These are phyloP conservation scores for Claviceps sp. DNA, from an alignment of 2,329 filamentous ascomycete genomes.

Conservation along the genomic window DNA sequence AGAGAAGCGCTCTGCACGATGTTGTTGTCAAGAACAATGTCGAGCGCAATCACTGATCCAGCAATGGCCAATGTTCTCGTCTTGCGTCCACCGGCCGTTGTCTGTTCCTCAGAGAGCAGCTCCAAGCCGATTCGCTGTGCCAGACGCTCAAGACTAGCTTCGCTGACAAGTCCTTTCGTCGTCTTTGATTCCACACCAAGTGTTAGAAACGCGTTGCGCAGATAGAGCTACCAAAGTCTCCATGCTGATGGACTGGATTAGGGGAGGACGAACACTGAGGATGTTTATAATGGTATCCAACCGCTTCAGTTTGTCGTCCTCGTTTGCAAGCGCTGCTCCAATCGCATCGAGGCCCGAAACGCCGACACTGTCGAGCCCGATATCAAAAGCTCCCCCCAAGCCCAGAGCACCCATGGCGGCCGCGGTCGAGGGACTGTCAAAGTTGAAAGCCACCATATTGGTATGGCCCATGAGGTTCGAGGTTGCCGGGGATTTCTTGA, in stretches of 20 bases:
- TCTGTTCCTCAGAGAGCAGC: slow-evolving; percentile 43
- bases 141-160: slow-evolving; percentile 60
- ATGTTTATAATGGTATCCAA: slow-evolving; percentile 37
- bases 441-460: slow-evolving; percentile 36
- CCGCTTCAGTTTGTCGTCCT: slow-evolving; percentile 42
- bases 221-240: too few relatives aligned
- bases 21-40: slow-evolving; percentile 48
- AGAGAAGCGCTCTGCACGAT: slow-evolving; percentile 50
- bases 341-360: slow-evolving; percentile 33
- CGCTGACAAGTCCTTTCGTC: slow-evolving; percentile 53
- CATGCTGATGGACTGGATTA: too few relatives aligned
- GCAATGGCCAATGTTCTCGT: slow-evolving; percentile 46
- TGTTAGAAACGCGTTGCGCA: not conserved
- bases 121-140: slow-evolving; percentile 55
- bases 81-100: slow-evolving; percentile 32
- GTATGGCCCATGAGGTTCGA: slow-evolving; percentile 34
- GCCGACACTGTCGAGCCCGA: slow-evolving; percentile 37
- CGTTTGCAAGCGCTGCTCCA: slow-evolving; percentile 25
- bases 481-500: slow-evolving; percentile 49
- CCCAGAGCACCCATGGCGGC: slow-evolving; percentile 45
- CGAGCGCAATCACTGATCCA: slow-evolving; percentile 45
- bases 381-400: slow-evolving; percentile 36
- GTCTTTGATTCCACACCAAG: slow-evolving; percentile 13
- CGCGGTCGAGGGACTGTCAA: slow-evolving; percentile 51
- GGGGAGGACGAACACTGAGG: slow-evolving; percentile 28